Base-by-base conservation (phyloP, 2,329 filamentous ascomycete species). In the Exophiala phaeomuriformis region DNA sequence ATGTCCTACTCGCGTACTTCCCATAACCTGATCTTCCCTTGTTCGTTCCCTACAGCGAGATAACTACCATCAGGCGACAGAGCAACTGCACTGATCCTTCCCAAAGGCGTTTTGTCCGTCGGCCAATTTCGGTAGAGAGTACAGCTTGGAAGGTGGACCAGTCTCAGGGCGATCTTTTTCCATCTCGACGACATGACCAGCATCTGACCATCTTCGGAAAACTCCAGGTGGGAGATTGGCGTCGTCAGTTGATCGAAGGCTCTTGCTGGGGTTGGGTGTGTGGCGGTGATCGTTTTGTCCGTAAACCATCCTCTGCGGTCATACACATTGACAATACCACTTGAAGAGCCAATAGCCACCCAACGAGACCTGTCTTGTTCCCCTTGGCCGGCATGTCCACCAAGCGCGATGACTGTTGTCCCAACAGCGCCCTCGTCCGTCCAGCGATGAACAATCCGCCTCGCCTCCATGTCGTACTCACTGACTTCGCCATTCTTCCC, bases 81-180 rank as follows among this genome's bases (percentile, higher is more conserved):
- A 2, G 86, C 84, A 55, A 90, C 80, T 1, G 82, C 77, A 1
- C 88, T 87, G 61, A 97, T 83, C 55, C 89, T 79, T 0, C 93
- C 93, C 57, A 98, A 71, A 0, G 90, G 90, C 52, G 93, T 98
- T 68, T 86, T 84, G 59, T 83, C 81, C 50, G 91, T 98, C 28
- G 93, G 93, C 93, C 93, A 98, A 71, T 98, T 98, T 65, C 85
- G 83, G 77, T 93, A 98, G 19, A 97, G 88, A 1, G 90, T 95
- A 69, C 90, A 95, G 62, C 82, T 90, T 0, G 91, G 90, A 62
- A 98, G 73, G 70, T 98, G 93, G 32, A 91, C 89, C 61, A 98
- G 73, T 65, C 86, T 79, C 68, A 98, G 72, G 0, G 90, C 88
- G 71, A 96, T 90, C 67, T 85, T 85, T 77, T 95, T 95, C 78